Evolutionary conservation across 768 basidiomycete species (phyloP).

Genomic region (Leucocoprinus sp.): DNA sequence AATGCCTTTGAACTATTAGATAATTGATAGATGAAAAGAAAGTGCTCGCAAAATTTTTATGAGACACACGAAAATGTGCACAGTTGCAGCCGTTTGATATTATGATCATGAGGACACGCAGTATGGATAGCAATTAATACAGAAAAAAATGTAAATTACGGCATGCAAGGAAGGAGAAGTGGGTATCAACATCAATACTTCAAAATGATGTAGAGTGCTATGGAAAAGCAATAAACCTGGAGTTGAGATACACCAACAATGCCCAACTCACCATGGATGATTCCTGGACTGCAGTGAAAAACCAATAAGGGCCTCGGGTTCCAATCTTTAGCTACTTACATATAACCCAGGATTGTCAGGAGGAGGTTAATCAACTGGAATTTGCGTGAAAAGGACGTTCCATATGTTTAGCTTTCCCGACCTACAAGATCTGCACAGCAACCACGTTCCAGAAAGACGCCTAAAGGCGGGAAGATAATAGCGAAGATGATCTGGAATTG

Average conservation of each 20-base stretch:
- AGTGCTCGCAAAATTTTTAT: no score
- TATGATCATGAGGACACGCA: no score
- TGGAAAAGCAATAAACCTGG: constrained; percentile 8
- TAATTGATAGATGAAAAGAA: constrained; percentile 2
- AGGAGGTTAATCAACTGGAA: constrained; percentile 62
- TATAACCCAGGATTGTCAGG: constrained; percentile 70
- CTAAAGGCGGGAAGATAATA: constrained; percentile 72
- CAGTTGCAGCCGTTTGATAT: no score
- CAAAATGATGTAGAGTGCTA: constrained; percentile 75
- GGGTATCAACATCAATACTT: constrained; percentile 44
- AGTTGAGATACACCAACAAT: neutral
- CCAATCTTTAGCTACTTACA: constrained; percentile 37
- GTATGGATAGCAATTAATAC: no score
- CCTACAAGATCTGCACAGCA: constrained; percentile 69
- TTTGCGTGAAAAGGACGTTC: constrained; percentile 9
- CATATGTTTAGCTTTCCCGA: constrained; percentile 12
- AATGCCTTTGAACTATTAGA: no score
- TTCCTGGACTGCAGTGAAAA: constrained; percentile 49
- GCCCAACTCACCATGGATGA: constrained; percentile 51
- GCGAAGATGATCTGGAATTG: constrained; percentile 43
- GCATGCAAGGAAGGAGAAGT: neutral
- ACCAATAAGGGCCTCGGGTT: constrained; percentile 1
- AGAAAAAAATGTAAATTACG: no score
- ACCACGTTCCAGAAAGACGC: constrained; percentile 84
- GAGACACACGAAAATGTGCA: no score